Percentiles rank a stretch among this genome's conserved stretches.
Conservation (phyloP, 352 stramenopile genomes). For the Pythium brassicae region DNA sequence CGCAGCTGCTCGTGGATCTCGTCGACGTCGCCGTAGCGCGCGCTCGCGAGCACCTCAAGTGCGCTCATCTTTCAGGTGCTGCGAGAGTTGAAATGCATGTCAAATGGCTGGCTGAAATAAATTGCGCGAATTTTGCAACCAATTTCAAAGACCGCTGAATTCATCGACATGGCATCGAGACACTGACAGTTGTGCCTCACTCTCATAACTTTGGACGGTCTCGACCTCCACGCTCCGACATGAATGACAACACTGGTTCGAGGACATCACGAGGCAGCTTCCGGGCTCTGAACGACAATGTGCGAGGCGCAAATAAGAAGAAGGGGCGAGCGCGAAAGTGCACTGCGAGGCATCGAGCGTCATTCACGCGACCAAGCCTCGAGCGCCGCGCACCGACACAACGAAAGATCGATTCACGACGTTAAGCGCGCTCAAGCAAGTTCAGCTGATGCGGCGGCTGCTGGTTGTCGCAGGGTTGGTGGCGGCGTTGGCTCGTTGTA, state of each 20-base stretch:
- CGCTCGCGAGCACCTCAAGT: constrained; percentile 59
- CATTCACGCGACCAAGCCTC: background rate
- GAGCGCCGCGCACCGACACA: background rate
- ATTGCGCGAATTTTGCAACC: no score
- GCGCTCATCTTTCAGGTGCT: constrained; percentile 18
- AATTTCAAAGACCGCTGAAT: no score
- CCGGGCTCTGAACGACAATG: no score
- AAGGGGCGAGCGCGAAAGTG: background rate
- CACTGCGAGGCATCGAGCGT: background rate
- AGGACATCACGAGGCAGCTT: no score
- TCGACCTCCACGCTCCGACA: no score
- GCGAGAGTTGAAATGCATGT: background rate
- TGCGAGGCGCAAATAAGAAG: background rate
- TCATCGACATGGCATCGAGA: no score
- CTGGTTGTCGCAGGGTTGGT: no score
- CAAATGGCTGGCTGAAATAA: constrained; percentile 2
- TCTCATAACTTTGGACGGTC: no score
- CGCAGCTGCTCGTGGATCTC: constrained; percentile 47
- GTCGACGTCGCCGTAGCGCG: constrained; percentile 66
- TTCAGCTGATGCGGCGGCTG: no score
- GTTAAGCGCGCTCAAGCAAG: background rate
- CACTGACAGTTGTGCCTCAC: no score
- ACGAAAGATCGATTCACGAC: background rate
- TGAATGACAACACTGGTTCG: no score
- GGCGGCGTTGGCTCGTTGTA: no score